phyloP scores from a whole-genome alignment of 306 rosid genomes.

The Prunus persica region Prunus_persica_NCBIv2 NC_034013.1:4997001-4997500 shows the following conservation, averaged over 20 bases:
- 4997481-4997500: neutral
- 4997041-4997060: slow-evolving; percentile 65
- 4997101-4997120: slow-evolving; percentile 34
- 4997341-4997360: too few relatives aligned
- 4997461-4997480: too few relatives aligned
- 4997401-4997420: too few relatives aligned
- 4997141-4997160: neutral
- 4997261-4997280: neutral
- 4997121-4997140: neutral
- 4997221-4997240: neutral
- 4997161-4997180: neutral
- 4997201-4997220: neutral
- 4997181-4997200: neutral
- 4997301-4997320: too few relatives aligned
- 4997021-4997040: slow-evolving; percentile 86
- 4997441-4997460: too few relatives aligned
- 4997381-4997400: too few relatives aligned
- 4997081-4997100: slow-evolving; percentile 60
- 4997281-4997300: too few relatives aligned
- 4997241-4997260: neutral
- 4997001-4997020: slow-evolving; percentile 92
- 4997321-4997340: too few relatives aligned
- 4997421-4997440: too few relatives aligned
- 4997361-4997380: too few relatives aligned
- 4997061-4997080: slow-evolving; percentile 65